Percentiles rank a stretch among this genome's conserved stretches.
phyloP scores from a whole-genome alignment of 768 basidiomycete genomes.

The Xerocomus spinulosus region DNA sequence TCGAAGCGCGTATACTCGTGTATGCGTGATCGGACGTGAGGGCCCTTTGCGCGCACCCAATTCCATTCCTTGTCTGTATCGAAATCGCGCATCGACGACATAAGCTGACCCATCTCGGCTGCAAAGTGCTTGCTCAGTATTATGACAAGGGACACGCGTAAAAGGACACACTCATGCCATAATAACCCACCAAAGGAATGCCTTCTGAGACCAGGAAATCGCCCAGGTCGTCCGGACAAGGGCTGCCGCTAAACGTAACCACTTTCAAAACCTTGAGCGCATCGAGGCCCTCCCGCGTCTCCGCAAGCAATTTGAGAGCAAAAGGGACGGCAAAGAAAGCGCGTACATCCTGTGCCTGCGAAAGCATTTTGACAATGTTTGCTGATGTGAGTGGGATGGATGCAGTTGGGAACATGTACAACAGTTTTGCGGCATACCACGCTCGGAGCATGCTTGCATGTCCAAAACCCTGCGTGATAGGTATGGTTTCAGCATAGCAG shows the following conservation, averaged over 20 bases:
- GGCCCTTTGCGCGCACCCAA: constrained; percentile 38
- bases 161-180: constrained; percentile 42
- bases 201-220: constrained; percentile 45
- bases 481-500: not conserved
- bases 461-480: constrained; percentile 17
- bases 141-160: not conserved
- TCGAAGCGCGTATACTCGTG: constrained; percentile 42
- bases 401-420: constrained; percentile 40
- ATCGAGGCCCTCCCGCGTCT: constrained; percentile 42
- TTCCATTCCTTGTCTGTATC: constrained; percentile 52
- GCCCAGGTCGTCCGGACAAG: constrained; percentile 52
- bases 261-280: constrained; percentile 41
- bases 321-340: constrained; percentile 36
- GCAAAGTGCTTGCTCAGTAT: not conserved
- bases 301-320: constrained; percentile 43
- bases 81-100: constrained; percentile 47
- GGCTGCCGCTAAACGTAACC: constrained; percentile 49
- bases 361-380: constrained; percentile 39
- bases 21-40: constrained; percentile 11
- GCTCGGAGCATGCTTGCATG: constrained; percentile 36
- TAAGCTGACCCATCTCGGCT: constrained; percentile 36
- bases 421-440: constrained; percentile 37
- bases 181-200: constrained; percentile 46
- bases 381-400: constrained; percentile 43
- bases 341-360: constrained; percentile 30